Base-by-base conservation (phyloP, 208 protist species). In the Leishmania lainsoni region DNA sequence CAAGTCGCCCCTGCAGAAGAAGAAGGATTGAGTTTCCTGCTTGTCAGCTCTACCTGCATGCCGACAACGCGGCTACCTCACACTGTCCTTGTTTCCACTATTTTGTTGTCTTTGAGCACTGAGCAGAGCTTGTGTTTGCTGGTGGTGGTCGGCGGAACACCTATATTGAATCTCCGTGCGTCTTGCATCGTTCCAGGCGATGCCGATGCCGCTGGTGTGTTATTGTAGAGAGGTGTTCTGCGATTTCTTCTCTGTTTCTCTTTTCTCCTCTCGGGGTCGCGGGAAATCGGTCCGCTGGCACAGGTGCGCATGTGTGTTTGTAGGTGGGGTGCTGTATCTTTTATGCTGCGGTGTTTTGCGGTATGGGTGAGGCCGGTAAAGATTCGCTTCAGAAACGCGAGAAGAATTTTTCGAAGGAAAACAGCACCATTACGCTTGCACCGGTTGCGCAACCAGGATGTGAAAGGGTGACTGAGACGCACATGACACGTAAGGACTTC, bases 1-100 rank as follows among this genome's bases (percentile, higher is more conserved):
- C 52, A 96, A 96, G 80, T 58, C 80, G 5, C 59, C 78, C 45
- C 26, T 66, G 59, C 78, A 83, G 72, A 90, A 92, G 84, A 90
- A 90, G 79, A 79, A 76, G 49, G 82, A 91, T n/a, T 91, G 87
- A 73, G 4, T 49, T 3, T 78, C 32, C 39, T 48, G 26, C 32
- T 35, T 66, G 35, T 32, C 42, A 26, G n/a, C 20, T 51, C 22
- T 35, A 35, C 12, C 26, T 17, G 48, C 32, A 42, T 49, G 66
- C 66, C 17, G 66, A 54, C 45, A 20, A 26, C 6, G 69, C 22
- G 22, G 45, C n/a, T 20, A 9, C 29, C 1, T 76, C 42, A 35
- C 22, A n/a, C 17, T 65, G 20, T 49, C 22, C 16, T 61, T 61
- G 3, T 74, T 74, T 74, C 35, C 39, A 45, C 42, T 73, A 14